phyloP scores from a whole-genome alignment of 148 eudicot species.

The Pharnaceum exiguum region DNA sequence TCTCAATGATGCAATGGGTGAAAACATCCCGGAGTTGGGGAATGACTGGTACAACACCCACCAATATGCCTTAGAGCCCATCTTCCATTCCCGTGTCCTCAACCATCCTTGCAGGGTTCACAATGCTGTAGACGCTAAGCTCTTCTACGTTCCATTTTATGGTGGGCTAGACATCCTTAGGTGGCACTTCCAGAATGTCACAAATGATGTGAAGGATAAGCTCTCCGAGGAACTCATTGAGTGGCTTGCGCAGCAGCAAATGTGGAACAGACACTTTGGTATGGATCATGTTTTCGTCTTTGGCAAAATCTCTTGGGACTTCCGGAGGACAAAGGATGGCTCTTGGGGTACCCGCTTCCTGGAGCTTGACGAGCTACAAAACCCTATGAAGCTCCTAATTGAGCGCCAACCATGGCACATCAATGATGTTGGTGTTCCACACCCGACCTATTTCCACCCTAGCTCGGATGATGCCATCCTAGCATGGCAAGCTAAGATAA shows the following conservation, averaged over 20 bases:
- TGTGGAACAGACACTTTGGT: conserved; percentile 54
- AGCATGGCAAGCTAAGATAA: conserved; percentile 42
- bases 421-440: conserved; percentile 72
- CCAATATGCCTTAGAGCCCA: conserved; percentile 67
- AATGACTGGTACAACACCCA: conserved; percentile 71
- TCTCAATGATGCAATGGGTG: conserved; percentile 52
- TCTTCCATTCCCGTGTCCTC: conserved; percentile 53
- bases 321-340: conserved; percentile 31
- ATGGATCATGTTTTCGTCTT: conserved; percentile 68
- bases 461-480: conserved; percentile 48
- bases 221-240: conserved; percentile 45
- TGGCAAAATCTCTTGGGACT: conserved; percentile 85
- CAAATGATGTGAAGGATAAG: conserved; percentile 49
- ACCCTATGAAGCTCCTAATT: conserved; percentile 65
- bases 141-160: conserved; percentile 80
- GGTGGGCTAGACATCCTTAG: conserved; percentile 64
- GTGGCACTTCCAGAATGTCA: conserved; percentile 67
- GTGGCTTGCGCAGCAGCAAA: conserved; percentile 43
- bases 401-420: conserved; percentile 75
- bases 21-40: conserved; percentile 54
- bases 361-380: conserved; percentile 46
- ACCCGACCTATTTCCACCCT: conserved; percentile 83
- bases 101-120: conserved; percentile 83
- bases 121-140: conserved; percentile 47
- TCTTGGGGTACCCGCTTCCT: conserved; percentile 60